Conservation (phyloP, 164 flowering plant genomes). For the Chimonanthus praecox region DNA sequence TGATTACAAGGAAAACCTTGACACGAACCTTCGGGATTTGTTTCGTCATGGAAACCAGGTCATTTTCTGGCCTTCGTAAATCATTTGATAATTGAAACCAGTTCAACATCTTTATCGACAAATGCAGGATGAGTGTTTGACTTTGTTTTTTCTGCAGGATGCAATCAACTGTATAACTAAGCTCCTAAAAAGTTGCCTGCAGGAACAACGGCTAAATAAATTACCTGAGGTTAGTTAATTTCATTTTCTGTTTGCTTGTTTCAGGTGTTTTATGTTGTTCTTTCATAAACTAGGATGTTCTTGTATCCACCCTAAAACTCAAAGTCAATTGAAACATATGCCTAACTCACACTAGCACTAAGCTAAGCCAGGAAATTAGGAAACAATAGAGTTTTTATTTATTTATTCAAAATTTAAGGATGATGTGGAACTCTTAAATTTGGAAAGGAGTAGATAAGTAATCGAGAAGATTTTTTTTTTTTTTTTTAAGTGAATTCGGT, state of each 20-base stretch:
- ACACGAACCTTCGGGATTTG: conserved; percentile 39
- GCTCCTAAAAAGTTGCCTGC: conserved; percentile 38
- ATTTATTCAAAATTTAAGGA: too few species aligned
- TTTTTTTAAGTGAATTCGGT: too few species aligned
- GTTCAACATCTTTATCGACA: neutral
- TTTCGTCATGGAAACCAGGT: conserved; percentile 47
- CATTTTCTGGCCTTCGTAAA: neutral
- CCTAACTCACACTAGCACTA: too few species aligned
- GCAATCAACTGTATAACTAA: conserved; percentile 27
- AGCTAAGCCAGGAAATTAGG: too few species aligned
- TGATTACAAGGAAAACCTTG: conserved; percentile 68
- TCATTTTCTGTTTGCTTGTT: neutral
- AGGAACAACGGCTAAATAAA: conserved; percentile 33
- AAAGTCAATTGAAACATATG: too few species aligned
- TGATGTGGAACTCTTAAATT: too few species aligned
- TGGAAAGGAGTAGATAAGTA: too few species aligned
- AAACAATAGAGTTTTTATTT: too few species aligned
- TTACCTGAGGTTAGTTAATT: conserved; percentile 45
- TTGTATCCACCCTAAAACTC: too few species aligned
- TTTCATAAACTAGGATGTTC: neutral
- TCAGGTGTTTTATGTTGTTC: neutral
- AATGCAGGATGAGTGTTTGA: neutral
- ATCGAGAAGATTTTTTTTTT: too few species aligned
- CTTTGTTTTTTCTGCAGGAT: conserved; percentile 32
- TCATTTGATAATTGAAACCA: neutral